Evolutionary conservation across 768 basidiomycete genomes (phyloP).

Genomic region (Infundibulicybe gibba): DNA sequence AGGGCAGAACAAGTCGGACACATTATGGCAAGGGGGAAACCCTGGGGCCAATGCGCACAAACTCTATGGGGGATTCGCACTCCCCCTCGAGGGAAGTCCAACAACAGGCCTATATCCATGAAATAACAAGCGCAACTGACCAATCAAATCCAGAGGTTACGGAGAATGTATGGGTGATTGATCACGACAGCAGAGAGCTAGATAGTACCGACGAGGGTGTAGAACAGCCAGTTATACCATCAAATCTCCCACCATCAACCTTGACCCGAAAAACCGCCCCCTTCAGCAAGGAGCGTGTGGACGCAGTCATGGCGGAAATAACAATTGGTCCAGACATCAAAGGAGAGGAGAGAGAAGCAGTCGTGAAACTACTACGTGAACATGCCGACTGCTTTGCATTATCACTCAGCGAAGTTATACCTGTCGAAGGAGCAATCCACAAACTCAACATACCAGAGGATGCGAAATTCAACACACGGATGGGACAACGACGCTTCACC

Average conservation of each 20-base stretch:
- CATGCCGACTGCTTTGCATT: too few relatives aligned
- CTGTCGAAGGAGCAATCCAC: constrained; percentile 19
- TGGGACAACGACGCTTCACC: too few relatives aligned
- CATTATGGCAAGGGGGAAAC: background rate
- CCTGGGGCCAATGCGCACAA: background rate
- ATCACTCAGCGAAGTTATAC: too few relatives aligned
- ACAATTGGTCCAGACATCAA: background rate
- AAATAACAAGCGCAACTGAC: background rate
- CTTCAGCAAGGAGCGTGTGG: background rate
- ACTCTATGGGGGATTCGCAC: constrained; percentile 8
- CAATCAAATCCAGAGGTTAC: background rate
- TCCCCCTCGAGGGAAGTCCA: too few relatives aligned
- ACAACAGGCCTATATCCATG: too few relatives aligned
- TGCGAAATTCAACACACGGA: constrained; percentile 21
- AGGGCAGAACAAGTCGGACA: background rate
- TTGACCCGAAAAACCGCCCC: background rate
- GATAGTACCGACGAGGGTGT: background rate
- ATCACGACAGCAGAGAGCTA: too few relatives aligned
- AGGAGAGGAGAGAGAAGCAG: background rate
- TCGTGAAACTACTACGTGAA: background rate
- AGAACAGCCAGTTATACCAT: too few relatives aligned
- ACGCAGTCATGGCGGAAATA: background rate
- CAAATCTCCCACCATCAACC: too few relatives aligned
- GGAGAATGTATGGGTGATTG: constrained; percentile 2
- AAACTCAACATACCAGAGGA: constrained; percentile 25